These are phyloP conservation scores for Pouteria glomerata DNA, from an alignment of 148 eudicot species.

Conservation along the genomic window DNA sequence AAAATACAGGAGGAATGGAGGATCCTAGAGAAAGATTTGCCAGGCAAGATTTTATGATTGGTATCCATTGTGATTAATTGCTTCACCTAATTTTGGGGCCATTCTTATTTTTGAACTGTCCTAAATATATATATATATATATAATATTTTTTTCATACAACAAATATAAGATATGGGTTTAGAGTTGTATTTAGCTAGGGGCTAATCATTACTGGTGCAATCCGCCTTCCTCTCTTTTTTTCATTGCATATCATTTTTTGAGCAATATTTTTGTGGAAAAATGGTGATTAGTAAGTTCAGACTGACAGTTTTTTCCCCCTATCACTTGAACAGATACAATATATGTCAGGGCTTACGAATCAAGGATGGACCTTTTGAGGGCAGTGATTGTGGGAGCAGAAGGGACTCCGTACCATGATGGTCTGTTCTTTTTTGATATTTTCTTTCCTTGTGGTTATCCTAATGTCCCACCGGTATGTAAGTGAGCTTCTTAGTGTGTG, in stretches of 20 bases:
- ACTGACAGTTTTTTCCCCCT: slow-evolving; percentile 11
- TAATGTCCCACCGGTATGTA: slow-evolving; percentile 64
- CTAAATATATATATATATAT: too few relatives aligned
- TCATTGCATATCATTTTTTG: background rate
- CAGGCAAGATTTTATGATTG: slow-evolving; percentile 41
- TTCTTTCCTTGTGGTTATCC: slow-evolving; percentile 58
- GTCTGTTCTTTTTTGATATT: slow-evolving; percentile 83
- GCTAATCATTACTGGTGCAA: too few relatives aligned
- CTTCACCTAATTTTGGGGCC: background rate
- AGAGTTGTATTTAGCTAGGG: background rate
- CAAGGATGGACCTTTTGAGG: slow-evolving; percentile 82
- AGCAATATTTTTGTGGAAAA: too few relatives aligned
- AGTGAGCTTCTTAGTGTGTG: slow-evolving; percentile 16
- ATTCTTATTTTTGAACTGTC: too few relatives aligned
- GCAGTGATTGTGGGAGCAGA: slow-evolving; percentile 82
- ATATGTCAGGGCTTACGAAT: slow-evolving; percentile 73
- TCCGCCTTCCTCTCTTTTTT: background rate
- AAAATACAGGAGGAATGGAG: slow-evolving; percentile 87
- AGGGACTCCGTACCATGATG: slow-evolving; percentile 94
- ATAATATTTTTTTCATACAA: background rate
- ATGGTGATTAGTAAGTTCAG: background rate
- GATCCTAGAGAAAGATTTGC: slow-evolving; percentile 73
- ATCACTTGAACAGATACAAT: slow-evolving; percentile 46
- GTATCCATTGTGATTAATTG: background rate
- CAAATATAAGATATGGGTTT: background rate